Percentiles rank a stretch among this genome's conserved stretches.
Evolutionary conservation across 257 asterid genomes (phyloP).

Genomic region (Osmanthus fragrans): DNA sequence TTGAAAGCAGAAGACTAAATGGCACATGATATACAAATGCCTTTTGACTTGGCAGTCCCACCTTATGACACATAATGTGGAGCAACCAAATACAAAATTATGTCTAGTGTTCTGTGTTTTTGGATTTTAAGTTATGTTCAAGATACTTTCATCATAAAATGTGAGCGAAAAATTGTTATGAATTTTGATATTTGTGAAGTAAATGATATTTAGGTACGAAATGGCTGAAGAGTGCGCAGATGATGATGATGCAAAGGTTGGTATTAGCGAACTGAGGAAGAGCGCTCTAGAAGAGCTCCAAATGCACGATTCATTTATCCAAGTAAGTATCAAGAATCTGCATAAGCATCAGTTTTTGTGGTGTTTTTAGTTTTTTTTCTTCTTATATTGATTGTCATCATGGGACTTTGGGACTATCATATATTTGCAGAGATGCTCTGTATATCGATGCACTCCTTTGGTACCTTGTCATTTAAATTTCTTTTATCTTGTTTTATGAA

Average conservation of each 20-base stretch:
- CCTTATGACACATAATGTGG: conserved; percentile 15
- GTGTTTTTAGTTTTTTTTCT: conserved; percentile 13
- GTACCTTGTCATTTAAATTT: background rate
- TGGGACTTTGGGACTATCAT: background rate
- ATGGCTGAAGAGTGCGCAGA: conserved; percentile 85
- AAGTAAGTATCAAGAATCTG: conserved; percentile 42
- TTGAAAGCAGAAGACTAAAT: background rate
- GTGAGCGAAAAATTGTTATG: background rate
- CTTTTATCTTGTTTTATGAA: background rate
- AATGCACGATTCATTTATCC: conserved; percentile 56
- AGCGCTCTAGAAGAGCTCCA: conserved; percentile 62
- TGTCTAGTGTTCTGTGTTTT: conserved; percentile 1
- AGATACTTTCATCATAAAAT: conserved; percentile 9
- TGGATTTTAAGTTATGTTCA: background rate
- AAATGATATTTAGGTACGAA: conserved; percentile 61
- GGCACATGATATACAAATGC: conserved; percentile 9
- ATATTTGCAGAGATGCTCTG: background rate
- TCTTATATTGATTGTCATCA: conserved; percentile 3
- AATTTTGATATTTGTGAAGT: conserved; percentile 18
- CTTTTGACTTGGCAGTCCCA: conserved; percentile 11
- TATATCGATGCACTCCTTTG: background rate
- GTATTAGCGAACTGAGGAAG: conserved; percentile 54
- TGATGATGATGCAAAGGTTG: conserved; percentile 89
- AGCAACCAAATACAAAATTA: background rate
- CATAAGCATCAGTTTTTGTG: conserved; percentile 5